Conservation (phyloP, 768 basidiomycete species). For the Lyophyllum decastes region DNA sequence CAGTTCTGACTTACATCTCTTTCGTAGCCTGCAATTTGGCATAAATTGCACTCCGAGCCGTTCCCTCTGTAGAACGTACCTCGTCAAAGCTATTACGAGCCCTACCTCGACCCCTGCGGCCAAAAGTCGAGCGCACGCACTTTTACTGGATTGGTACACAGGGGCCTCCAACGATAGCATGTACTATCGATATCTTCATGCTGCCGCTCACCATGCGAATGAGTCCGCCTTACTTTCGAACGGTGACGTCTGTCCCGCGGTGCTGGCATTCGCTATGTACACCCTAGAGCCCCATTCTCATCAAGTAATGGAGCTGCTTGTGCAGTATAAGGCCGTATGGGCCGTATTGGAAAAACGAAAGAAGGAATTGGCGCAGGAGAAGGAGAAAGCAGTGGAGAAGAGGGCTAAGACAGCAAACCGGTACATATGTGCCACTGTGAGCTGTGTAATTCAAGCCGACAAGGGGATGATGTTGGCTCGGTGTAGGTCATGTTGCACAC, state of each 20-base stretch:
- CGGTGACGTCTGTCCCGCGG: conserved; percentile 13
- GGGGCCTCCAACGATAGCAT: background rate
- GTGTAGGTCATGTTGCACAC: conserved; percentile 19
- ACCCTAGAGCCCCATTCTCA: conserved; percentile 16
- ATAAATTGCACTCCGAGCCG: conserved; percentile 14
- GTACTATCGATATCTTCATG: conserved; percentile 14
- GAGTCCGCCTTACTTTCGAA: conserved; percentile 14
- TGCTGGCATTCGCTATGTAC: conserved; percentile 21
- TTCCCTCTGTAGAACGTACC: conserved; percentile 8
- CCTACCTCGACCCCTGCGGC: conserved; percentile 1
- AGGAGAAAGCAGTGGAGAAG: conserved; percentile 21
- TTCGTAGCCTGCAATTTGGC: conserved; percentile 13
- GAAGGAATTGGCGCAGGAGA: conserved; percentile 17
- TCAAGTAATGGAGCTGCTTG: conserved; percentile 9
- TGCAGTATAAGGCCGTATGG: conserved; percentile 23
- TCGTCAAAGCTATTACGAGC: conserved; percentile 14
- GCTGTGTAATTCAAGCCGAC: conserved; percentile 28
- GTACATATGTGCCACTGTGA: conserved; percentile 28
- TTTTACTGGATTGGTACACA: conserved; percentile 17
- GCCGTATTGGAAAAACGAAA: conserved; percentile 20
- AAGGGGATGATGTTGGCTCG: conserved; percentile 23
- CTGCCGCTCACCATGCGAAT: conserved; percentile 22
- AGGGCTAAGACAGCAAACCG: conserved; percentile 25
- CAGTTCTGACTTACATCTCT: background rate
- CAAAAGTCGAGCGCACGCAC: conserved; percentile 15